Percentiles rank a stretch among this genome's conserved stretches.
These are phyloP conservation scores for Stellera chamaejasme DNA, from an alignment of 345 rosid species.

Conservation along the genomic window DNA sequence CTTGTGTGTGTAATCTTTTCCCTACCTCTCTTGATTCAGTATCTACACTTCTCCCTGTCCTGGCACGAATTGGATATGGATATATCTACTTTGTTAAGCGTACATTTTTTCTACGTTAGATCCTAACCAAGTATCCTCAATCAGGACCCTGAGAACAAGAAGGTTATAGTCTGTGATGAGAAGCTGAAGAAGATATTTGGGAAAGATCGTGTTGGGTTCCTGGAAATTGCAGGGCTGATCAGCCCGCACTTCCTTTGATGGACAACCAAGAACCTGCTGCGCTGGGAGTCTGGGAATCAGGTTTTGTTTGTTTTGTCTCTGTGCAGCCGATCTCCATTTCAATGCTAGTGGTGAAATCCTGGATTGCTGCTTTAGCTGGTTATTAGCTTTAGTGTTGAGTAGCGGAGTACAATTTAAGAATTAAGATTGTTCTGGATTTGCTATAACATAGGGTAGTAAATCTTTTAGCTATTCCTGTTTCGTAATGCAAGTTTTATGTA, in stretches of 20 bases:
- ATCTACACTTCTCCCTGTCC: too few species aligned
- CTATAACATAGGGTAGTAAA: constrained; percentile 11
- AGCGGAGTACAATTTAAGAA: constrained; percentile 13
- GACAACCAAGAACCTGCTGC: constrained; percentile 2
- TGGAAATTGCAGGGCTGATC: constrained; percentile 83
- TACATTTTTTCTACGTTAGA: too few species aligned
- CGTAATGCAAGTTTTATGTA: too few species aligned
- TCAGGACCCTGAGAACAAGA: constrained; percentile 85
- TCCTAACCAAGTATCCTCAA: too few species aligned
- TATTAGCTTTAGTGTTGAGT: constrained; percentile 8
- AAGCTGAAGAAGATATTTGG: constrained; percentile 95
- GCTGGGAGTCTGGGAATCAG: constrained; percentile 1
- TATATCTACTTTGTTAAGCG: too few species aligned
- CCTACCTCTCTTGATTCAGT: too few species aligned
- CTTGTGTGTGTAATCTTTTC: too few species aligned
- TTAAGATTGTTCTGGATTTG: constrained; percentile 9
- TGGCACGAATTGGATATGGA: too few species aligned
- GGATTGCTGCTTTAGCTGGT: constrained; percentile 9
- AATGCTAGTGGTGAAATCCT: constrained; percentile 7
- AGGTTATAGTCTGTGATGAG: constrained; percentile 77
- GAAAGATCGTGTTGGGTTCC: constrained; percentile 74
- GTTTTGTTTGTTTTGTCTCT: background rate
- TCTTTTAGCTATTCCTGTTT: constrained; percentile 1
- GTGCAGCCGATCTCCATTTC: constrained; percentile 11
- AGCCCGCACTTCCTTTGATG: constrained; percentile 77